phyloP scores from a whole-genome alignment of 805 yeast species.

The Candida easanensis region DNA sequence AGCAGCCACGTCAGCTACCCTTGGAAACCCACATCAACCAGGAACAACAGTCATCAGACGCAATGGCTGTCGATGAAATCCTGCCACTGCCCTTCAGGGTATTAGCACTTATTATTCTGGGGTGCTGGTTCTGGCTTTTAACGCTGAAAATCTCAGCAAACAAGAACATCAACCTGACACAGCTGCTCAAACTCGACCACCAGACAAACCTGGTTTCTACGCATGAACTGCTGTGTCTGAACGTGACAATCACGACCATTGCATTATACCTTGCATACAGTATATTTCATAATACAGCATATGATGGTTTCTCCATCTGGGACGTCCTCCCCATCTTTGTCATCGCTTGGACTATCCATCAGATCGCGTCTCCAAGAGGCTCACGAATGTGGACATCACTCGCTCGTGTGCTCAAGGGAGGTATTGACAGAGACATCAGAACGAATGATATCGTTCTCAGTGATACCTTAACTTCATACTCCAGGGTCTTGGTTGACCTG shows the following conservation, averaged over 20 bases:
- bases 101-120: conserved; percentile 5
- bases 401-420: conserved; percentile 53
- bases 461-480: conserved; percentile 81
- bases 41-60: background rate
- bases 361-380: conserved; percentile 6
- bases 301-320: conserved; percentile 8
- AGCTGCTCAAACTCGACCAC: conserved; percentile 13
- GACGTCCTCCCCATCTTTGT: conserved; percentile 11
- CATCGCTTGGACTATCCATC: conserved; percentile 6
- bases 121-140: conserved; percentile 15
- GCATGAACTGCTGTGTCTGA: conserved; percentile 7
- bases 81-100: conserved; percentile 18
- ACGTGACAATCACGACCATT: conserved; percentile 6
- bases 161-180: conserved; percentile 11
- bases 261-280: conserved; percentile 2
- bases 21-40: background rate
- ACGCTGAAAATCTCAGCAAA: conserved; percentile 1
- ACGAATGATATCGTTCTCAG: conserved; percentile 80
- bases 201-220: background rate
- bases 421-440: conserved; percentile 50
- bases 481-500: conserved; percentile 73
- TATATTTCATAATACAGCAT: background rate
- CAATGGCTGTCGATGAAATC: conserved; percentile 9
- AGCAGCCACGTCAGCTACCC: background rate
- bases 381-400: conserved; percentile 30